A percentile compares a stretch with the other conserved stretches of the same genome.
These are phyloP conservation scores for Pholiota microspora DNA, from an alignment of 768 basidiomycete genomes.

Conservation along the genomic window DNA sequence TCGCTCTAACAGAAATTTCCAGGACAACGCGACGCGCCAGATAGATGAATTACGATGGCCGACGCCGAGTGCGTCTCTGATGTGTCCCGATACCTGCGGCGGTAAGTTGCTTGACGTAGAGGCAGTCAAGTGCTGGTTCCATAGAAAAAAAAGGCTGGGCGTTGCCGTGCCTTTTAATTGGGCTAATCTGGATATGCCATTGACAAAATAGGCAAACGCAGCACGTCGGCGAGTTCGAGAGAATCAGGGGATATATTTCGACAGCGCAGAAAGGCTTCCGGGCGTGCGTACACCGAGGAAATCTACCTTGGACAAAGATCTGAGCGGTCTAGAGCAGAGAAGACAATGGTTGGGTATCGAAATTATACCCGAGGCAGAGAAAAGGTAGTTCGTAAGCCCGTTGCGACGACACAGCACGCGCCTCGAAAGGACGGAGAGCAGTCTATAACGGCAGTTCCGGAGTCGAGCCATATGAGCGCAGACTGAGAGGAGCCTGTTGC, in stretches of 20 bases:
- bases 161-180: not conserved
- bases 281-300: constrained; percentile 3
- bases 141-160: not conserved
- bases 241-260: not conserved
- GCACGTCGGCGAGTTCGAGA: not conserved
- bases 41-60: not conserved
- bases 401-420: not conserved
- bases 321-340: constrained; percentile 12
- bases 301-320: constrained; percentile 5
- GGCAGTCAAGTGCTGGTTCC: not conserved
- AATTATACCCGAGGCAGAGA: constrained; percentile 1
- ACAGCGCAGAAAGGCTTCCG: not conserved
- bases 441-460: not conserved
- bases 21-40: not conserved
- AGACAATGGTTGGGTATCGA: constrained; percentile 5
- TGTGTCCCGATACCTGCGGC: constrained; percentile 12
- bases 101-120: constrained; percentile 1
- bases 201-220: not conserved
- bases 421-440: not conserved
- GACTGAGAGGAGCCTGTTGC: not conserved
- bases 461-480: not conserved
- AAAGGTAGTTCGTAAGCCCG: constrained; percentile 3
- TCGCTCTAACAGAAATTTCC: not conserved
- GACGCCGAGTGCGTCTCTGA: constrained; percentile 2
- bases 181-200: not conserved